Evolutionary conservation across 192 early-diverging fungal species (phyloP).

Genomic region (Linnemannia elongata): DNA sequence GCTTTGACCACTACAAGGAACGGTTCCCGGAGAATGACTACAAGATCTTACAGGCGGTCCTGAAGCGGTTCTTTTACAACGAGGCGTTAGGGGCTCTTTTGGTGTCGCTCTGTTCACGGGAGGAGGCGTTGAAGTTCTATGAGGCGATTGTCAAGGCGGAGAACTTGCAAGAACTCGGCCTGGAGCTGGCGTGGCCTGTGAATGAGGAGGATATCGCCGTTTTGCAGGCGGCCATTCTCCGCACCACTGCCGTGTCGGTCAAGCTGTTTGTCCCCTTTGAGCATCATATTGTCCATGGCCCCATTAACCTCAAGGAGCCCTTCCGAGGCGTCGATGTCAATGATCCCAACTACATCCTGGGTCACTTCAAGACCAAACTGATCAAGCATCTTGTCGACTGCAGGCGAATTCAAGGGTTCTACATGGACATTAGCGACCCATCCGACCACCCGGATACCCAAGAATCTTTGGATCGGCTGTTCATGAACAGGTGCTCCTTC

Average conservation of each 20-base stretch:
- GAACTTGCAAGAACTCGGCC: slow-evolving; percentile 19
- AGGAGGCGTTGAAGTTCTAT: slow-evolving; percentile 16
- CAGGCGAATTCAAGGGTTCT: slow-evolving; percentile 14
- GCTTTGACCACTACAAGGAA: slow-evolving; percentile 21
- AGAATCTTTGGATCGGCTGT: slow-evolving; percentile 1
- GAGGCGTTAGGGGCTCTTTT: slow-evolving; percentile 17
- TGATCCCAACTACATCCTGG: slow-evolving; percentile 1
- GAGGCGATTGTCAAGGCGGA: slow-evolving; percentile 25
- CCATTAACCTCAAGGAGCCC: neutral
- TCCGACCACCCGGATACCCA: slow-evolving; percentile 6
- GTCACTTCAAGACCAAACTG: slow-evolving; percentile 14
- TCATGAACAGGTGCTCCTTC: slow-evolving; percentile 6
- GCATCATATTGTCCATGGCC: neutral
- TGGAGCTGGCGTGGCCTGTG: slow-evolving; percentile 9
- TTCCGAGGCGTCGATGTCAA: neutral
- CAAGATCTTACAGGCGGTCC: neutral
- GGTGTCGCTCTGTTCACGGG: slow-evolving; percentile 1
- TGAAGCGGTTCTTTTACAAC: slow-evolving; percentile 19
- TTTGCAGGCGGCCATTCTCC: neutral
- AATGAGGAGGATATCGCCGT: slow-evolving; percentile 2
- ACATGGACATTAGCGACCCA: slow-evolving; percentile 6
- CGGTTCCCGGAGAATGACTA: slow-evolving; percentile 21
- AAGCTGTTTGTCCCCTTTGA: slow-evolving; percentile 7
- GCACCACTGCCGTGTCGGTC: slow-evolving; percentile 18
- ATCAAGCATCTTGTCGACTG: slow-evolving; percentile 14